Conservation (phyloP, 176 grass and related monocot genomes). For the Musa schizocarpa region DNA sequence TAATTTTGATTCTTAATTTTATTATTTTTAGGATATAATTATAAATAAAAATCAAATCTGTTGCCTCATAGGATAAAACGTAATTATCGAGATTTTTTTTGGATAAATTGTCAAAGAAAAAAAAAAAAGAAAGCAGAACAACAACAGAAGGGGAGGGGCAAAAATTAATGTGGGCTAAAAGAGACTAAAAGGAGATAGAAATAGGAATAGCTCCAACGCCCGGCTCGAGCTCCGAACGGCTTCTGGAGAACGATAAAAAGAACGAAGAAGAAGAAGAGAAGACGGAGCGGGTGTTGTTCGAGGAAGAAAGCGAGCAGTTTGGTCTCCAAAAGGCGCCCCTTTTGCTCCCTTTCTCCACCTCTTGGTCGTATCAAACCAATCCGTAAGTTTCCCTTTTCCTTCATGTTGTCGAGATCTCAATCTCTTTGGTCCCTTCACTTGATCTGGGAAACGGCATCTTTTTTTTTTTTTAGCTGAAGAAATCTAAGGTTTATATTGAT, state of each 20-base stretch:
- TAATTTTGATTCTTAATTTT: no score
- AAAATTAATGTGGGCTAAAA: no score
- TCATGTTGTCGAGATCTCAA: conserved; percentile 2
- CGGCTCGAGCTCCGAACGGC: background rate
- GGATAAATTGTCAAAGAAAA: no score
- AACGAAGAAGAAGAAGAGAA: background rate
- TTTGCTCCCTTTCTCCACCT: background rate
- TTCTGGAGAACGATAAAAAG: conserved; percentile 7
- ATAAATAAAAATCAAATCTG: no score
- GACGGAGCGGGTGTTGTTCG: background rate
- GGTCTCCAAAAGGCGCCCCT: background rate
- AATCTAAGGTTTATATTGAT: background rate
- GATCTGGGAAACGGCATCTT: background rate
- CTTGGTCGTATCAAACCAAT: background rate
- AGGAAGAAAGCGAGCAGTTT: no score
- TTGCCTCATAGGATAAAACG: no score
- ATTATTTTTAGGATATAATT: no score
- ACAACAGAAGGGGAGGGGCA: no score
- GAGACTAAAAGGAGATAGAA: no score
- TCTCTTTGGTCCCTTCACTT: background rate
- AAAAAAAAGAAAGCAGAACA: no score
- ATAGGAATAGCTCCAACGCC: no score
- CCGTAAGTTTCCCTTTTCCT: background rate
- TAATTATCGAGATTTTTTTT: no score
- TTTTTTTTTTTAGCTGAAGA: background rate